Evolutionary conservation across 164 flowering plant genomes (phyloP).

Genomic region (Macadamia integrifolia): DNA sequence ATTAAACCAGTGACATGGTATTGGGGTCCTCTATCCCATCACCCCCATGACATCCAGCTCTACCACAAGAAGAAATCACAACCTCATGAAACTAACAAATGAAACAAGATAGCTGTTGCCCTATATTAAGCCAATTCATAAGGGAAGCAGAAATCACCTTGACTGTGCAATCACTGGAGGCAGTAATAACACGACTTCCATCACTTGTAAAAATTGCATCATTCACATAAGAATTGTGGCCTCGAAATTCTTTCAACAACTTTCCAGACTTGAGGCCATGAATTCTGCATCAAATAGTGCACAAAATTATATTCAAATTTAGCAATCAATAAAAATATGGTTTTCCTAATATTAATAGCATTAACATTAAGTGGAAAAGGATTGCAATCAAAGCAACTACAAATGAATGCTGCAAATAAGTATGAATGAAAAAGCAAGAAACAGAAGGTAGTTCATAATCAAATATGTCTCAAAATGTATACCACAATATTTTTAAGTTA

Average conservation of each 20-base stretch:
- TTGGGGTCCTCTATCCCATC: no score
- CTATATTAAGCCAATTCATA: no score
- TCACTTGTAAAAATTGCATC: constrained; percentile 89
- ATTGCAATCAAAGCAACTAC: not conserved
- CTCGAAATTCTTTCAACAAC: constrained; percentile 92
- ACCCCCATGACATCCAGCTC: no score
- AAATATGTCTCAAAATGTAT: not conserved
- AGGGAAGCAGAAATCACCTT: constrained; percentile 41
- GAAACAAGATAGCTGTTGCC: no score
- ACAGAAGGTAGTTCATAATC: not conserved
- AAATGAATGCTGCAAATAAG: not conserved
- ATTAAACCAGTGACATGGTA: no score
- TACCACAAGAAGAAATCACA: no score
- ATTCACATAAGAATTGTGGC: constrained; percentile 92
- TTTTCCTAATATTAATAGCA: not conserved
- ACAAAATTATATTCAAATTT: not conserved
- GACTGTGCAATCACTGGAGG: constrained; percentile 98
- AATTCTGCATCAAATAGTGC: constrained; percentile 47
- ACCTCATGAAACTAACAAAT: no score
- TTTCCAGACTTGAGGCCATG: constrained; percentile 98
- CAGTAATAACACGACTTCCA: constrained; percentile 91
- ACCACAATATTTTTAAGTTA: not conserved
- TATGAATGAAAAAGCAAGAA: not conserved
- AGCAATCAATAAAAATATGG: not conserved
- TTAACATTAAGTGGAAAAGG: not conserved